phyloP scores from a whole-genome alignment of 208 protist genomes.

The Leishmania guyanensis region DNA sequence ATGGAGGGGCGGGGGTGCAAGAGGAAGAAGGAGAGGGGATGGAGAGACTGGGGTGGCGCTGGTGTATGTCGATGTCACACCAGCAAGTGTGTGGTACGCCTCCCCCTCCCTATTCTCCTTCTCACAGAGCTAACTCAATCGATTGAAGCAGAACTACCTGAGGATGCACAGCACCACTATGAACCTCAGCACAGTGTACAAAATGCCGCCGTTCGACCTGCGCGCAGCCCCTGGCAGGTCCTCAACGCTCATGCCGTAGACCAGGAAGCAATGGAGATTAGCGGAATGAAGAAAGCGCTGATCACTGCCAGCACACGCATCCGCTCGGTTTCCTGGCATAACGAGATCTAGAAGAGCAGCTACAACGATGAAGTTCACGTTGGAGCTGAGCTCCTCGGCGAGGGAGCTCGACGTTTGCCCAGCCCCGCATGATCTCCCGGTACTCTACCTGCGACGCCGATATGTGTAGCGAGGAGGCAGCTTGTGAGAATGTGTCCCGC shows the following conservation, averaged over 20 bases:
- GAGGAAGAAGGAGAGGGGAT: background rate
- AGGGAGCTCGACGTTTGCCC: conserved; percentile 67
- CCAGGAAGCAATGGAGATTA: conserved; percentile 75
- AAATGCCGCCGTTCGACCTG: conserved; percentile 50
- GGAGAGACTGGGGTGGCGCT: background rate
- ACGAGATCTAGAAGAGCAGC: conserved; percentile 79
- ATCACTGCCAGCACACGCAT: conserved; percentile 88
- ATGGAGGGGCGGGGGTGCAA: no score
- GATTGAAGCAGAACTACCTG: conserved; percentile 70
- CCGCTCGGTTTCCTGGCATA: conserved; percentile 88
- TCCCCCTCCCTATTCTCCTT: background rate
- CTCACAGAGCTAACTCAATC: conserved; percentile 41
- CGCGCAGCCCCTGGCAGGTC: conserved; percentile 52
- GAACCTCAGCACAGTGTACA: conserved; percentile 62
- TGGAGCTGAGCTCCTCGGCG: conserved; percentile 73
- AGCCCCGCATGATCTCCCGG: conserved; percentile 75
- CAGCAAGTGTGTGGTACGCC: background rate
- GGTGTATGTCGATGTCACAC: background rate
- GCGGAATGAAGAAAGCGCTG: conserved; percentile 86
- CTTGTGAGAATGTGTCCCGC: conserved; percentile 70
- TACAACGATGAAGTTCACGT: conserved; percentile 73
- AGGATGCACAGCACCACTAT: conserved; percentile 49
- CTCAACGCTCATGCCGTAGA: conserved; percentile 91
- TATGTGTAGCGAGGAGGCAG: conserved; percentile 47
- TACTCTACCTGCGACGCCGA: conserved; percentile 53